A percentile compares a stretch with the other conserved stretches of the same genome.
Evolutionary conservation across 768 basidiomycete species (phyloP).

Genomic region (Collybiopsis luxurians): DNA sequence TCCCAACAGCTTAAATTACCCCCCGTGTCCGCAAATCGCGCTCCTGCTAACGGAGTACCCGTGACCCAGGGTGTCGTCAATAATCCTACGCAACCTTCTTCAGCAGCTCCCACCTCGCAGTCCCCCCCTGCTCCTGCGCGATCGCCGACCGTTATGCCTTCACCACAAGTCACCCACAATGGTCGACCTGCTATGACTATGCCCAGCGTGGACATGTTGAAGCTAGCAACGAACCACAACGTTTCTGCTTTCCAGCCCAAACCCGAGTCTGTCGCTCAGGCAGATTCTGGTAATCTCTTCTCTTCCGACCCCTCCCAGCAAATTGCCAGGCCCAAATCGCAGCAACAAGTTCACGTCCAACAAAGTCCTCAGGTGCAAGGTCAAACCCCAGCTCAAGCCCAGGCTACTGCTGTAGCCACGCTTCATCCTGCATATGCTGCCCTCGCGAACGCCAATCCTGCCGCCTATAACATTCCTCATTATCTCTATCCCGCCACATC

Average conservation of each 20-base stretch:
- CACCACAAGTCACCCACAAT: conserved; percentile 3
- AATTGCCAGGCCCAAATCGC: conserved; percentile 25
- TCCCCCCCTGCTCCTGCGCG: conserved; percentile 35
- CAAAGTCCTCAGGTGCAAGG: not conserved
- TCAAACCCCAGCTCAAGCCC: conserved; percentile 10
- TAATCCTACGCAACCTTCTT: not conserved
- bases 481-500: conserved; percentile 19
- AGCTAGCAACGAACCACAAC: conserved; percentile 13
- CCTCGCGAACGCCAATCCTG: conserved; percentile 11
- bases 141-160: conserved; percentile 21
- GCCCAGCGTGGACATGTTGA: conserved; percentile 39
- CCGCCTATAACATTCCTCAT: conserved; percentile 29
- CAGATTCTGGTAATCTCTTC: not conserved
- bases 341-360: conserved; percentile 45
- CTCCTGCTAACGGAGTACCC: not conserved
- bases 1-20: conserved; percentile 6
- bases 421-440: conserved; percentile 27
- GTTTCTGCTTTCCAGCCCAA: conserved; percentile 12
- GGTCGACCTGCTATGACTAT: conserved; percentile 43
- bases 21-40: not conserved
- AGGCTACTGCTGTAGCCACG: conserved; percentile 16
- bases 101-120: not conserved
- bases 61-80: not conserved
- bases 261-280: conserved; percentile 4
- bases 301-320: conserved; percentile 10